Percentiles rank a stretch among this genome's conserved stretches.
phyloP scores from a whole-genome alignment of 2,329 filamentous ascomycete species.

The Penicillium aurantiogriseum region DNA sequence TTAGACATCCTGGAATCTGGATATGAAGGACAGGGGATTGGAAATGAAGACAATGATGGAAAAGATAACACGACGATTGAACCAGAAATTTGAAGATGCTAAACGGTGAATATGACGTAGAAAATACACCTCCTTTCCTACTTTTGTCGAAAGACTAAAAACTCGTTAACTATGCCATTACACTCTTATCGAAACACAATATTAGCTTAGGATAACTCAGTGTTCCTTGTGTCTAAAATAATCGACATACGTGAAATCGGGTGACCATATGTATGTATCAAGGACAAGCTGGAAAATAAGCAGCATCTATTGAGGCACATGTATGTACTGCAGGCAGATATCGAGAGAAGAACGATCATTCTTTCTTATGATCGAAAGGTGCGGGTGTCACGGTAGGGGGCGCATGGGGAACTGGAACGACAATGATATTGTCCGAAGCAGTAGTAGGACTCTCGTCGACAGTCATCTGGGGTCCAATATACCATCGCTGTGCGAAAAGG shows the following conservation, averaged over 20 bases:
- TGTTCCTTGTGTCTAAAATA: not conserved
- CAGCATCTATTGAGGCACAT: not conserved
- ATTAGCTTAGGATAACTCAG: not conserved
- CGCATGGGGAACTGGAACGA: no score
- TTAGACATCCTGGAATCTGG: not conserved
- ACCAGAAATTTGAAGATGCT: not conserved
- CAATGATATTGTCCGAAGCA: not conserved
- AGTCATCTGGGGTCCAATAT: conserved; percentile 60
- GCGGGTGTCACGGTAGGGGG: not conserved
- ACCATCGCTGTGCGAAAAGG: conserved; percentile 60
- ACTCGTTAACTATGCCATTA: not conserved
- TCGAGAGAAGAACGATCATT: not conserved
- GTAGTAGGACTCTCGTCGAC: conserved; percentile 35
- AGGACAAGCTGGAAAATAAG: not conserved
- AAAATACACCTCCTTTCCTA: not conserved
- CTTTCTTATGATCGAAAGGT: not conserved
- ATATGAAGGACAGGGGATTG: not conserved
- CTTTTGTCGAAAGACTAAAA: not conserved
- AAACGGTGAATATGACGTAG: not conserved
- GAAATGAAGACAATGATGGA: not conserved
- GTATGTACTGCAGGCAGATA: not conserved
- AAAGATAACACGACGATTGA: not conserved
- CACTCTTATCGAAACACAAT: not conserved
- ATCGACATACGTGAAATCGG: no score
- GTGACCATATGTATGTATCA: not conserved